Base-by-base conservation (phyloP, 257 asterid genomes). In the Nicotiana noctiflora region DNA sequence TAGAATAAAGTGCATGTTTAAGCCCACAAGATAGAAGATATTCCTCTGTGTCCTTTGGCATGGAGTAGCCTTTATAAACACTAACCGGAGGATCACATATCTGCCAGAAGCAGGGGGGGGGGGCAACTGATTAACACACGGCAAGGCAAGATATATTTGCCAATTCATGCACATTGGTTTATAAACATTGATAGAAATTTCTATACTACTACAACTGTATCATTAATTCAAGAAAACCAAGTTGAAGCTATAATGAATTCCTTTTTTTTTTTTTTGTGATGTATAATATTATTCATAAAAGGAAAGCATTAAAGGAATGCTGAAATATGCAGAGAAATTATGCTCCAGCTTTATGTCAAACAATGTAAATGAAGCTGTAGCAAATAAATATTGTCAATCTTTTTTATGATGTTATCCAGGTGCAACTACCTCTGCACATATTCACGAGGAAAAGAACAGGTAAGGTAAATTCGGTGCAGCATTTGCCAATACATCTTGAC, bases 1-100 rank as follows among this genome's bases (percentile, higher is more conserved):
- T 82, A 81, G 97, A 86, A 86, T 92, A 95, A 75, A 95, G 94
- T 80, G 98, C 97, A 84, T 93, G 90, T 88, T 90, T 91, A 82
- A 93, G 98, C 83, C 98, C 97, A 84, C 92, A 85, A 52, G 97
- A 88, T 57, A 88, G 88, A 34, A 95, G 97, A 85, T 93, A 88
- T 85, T 95, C 90, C 84, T 93, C 97, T 14, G 99, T 91, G 84
- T 93, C 97, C 89, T 92, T 92, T 67, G 93, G 93, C 93, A 95
- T 87, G 81, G 90, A 83, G 83, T 91, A 84, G 56, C 98, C 97
- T 86, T 95, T 95, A 81, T 85, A 93, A 61, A 93, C 98, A 80
- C 99, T 93, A 76, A 90, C 99, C 32, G 99, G 98, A 86, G 97
- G 98, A 80, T 95, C 97, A 53, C 93, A 87, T 88, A 95, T 87